These are phyloP conservation scores for Favolaschia claudopus DNA, from an alignment of 768 basidiomycete genomes.

Conservation along the genomic window DNA sequence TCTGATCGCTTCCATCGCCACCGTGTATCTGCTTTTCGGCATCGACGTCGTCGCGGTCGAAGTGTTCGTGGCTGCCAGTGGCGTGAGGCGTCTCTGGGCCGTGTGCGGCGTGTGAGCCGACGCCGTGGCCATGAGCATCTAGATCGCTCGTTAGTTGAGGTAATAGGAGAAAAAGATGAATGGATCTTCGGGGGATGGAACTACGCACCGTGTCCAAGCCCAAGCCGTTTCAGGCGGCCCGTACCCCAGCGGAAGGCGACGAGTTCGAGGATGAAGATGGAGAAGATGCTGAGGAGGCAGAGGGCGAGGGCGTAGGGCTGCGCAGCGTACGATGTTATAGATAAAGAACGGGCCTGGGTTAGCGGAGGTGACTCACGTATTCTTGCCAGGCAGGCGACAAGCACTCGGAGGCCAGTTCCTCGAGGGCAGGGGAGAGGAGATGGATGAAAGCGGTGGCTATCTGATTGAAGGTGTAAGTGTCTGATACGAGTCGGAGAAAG, in stretches of 20 bases:
- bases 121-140: slow-evolving; percentile 74
- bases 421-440: slow-evolving; percentile 76
- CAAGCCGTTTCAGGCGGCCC: slow-evolving; percentile 68
- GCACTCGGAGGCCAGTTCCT: slow-evolving; percentile 74
- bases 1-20: slow-evolving; percentile 51
- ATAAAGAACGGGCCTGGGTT: background rate
- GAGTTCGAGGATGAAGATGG: slow-evolving; percentile 86
- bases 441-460: slow-evolving; percentile 92
- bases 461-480: too few relatives aligned
- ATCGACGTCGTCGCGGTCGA: slow-evolving; percentile 35
- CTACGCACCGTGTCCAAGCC: slow-evolving; percentile 65
- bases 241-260: slow-evolving; percentile 89
- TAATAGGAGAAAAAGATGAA: background rate
- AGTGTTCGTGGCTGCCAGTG: background rate
- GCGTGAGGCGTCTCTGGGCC: slow-evolving; percentile 59
- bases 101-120: slow-evolving; percentile 69
- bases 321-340: background rate
- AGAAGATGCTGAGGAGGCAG: slow-evolving; percentile 81
- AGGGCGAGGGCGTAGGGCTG: slow-evolving; percentile 87
- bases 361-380: slow-evolving; percentile 62
- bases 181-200: too few relatives aligned
- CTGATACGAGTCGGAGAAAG: too few relatives aligned
- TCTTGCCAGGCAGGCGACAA: slow-evolving; percentile 71
- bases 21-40: slow-evolving; percentile 33
- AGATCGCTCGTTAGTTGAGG: background rate